phyloP scores from a whole-genome alignment of 2,329 filamentous ascomycete species.

The Zopfia rhizophila region DNA sequence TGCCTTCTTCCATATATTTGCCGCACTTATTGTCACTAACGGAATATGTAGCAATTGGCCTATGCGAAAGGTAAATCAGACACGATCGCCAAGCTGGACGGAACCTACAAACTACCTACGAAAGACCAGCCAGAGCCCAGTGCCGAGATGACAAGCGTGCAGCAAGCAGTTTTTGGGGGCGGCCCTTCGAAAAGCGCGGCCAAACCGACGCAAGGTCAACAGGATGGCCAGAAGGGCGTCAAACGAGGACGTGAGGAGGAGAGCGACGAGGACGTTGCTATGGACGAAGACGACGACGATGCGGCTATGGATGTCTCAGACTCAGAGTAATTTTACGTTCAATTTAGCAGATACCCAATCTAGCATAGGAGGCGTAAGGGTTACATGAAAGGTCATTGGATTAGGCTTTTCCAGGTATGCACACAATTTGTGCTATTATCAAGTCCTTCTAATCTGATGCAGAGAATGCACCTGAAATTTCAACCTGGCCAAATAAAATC shows the following conservation, averaged over 20 bases:
- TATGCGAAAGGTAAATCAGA: conserved; percentile 93
- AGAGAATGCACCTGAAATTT: too few relatives aligned
- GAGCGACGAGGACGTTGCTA: conserved; percentile 64
- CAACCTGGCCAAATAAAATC: too few relatives aligned
- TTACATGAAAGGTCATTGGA: too few relatives aligned
- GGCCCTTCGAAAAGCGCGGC: conserved; percentile 37
- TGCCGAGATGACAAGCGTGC: conserved; percentile 30
- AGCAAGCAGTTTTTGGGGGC: conserved; percentile 57
- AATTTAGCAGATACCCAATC: too few relatives aligned
- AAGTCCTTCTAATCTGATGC: too few relatives aligned
- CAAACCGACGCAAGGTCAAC: conserved; percentile 31
- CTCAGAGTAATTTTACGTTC: conserved; percentile 75
- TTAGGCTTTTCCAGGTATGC: too few relatives aligned
- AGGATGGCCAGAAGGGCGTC: conserved; percentile 63
- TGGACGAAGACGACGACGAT: conserved; percentile 63
- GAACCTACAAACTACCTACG: conserved; percentile 80
- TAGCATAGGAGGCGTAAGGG: too few relatives aligned
- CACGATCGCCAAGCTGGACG: conserved; percentile 89
- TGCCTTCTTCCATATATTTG: conserved; percentile 24
- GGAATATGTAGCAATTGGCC: conserved; percentile 77
- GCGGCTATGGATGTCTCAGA: conserved; percentile 76
- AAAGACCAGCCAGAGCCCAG: conserved; percentile 30
- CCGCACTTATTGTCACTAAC: conserved; percentile 7
- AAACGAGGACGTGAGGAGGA: conserved; percentile 76
- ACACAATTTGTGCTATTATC: too few relatives aligned